Base-by-base conservation (phyloP, 2,329 filamentous ascomycete species). In the Clarireedia hainanense region DNA sequence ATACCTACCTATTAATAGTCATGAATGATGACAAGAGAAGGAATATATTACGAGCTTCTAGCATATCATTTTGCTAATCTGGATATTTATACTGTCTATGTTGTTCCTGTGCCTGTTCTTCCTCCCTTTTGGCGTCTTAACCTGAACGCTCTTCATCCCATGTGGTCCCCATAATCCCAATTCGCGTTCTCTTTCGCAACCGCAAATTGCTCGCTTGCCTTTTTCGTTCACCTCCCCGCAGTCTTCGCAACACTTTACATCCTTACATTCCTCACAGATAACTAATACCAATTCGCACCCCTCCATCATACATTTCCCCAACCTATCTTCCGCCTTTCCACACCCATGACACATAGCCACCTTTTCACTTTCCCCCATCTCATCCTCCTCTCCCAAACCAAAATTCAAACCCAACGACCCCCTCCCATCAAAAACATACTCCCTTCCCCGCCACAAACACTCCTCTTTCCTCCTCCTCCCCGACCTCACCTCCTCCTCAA, bases 371-470 rank as follows among this genome's bases (percentile, higher is more conserved):
- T 43, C 37, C 6, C 30, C 40, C 4, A 24, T 30, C 14, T 42
- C 42, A 7, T 26, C 12, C 15, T 24, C 34, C 24, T 6, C 26
- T 30, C 27, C 30, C 2, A 34, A 34, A 14, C 27, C 50, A 20
- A 20, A 20, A 20, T 20, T 20, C 23, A 68, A 27, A 2, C 64
- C 63, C 6, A 59, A 63, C 2, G 66, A 67, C 3, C 68, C 68
- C 56, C 68, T 61, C 1, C 65, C 67, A 60, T 70, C 68, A 58
- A 70, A 70, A 7, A 70, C 68, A 49, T 67, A 70, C 27, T 70
- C 69, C 46, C 59, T 61, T 6, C 68, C 68, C 47, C 61, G 63
- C 47, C 69, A 70, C 3, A 69, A 49, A 30, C 61, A 65, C 1
- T 70, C 65, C 9, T 60, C 52, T 6, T 62, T 45, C 9, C 3